A percentile compares a stretch with the other conserved stretches of the same genome.
Conservation (phyloP, 352 stramenopile genomes). For the Globisporangium parvum region DNA sequence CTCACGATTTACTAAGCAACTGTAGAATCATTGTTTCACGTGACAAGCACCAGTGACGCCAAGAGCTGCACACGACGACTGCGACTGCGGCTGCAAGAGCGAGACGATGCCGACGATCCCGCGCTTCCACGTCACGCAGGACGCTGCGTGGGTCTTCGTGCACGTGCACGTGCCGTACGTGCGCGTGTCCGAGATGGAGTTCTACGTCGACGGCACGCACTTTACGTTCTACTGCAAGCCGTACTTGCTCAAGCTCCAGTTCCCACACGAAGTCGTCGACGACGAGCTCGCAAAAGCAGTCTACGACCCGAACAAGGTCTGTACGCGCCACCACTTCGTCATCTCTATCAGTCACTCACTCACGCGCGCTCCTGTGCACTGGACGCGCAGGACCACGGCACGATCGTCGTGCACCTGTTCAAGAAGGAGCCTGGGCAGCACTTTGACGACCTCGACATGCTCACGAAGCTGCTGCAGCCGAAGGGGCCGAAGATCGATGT, state of each 20-base stretch:
- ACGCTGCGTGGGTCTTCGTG: conserved; percentile 77
- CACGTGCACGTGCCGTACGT: conserved; percentile 89
- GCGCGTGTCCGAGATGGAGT: conserved; percentile 90
- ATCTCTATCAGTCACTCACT: neutral
- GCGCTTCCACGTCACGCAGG: conserved; percentile 81
- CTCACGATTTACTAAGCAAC: too few species aligned
- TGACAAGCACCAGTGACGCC: too few species aligned
- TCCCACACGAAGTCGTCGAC: conserved; percentile 87
- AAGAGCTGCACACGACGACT: too few species aligned
- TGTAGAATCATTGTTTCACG: too few species aligned
- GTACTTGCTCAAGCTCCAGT: conserved; percentile 95
- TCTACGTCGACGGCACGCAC: conserved; percentile 81
- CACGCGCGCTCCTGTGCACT: neutral
- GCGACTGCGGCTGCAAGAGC: too few species aligned
- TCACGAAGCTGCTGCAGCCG: conserved; percentile 87
- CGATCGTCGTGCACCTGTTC: conserved; percentile 86
- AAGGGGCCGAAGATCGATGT: conserved; percentile 37
- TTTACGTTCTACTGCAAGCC: conserved; percentile 97
- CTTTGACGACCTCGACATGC: conserved; percentile 91
- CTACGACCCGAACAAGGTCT: conserved; percentile 87
- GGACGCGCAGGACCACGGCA: conserved; percentile 81
- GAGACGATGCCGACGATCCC: conserved; percentile 65
- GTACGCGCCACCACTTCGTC: too few species aligned
- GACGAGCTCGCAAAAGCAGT: conserved; percentile 87
- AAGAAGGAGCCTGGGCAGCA: conserved; percentile 86